These are phyloP conservation scores for Elsinoe perseae DNA, from an alignment of 2,329 filamentous ascomycete genomes.

Conservation along the genomic window DNA sequence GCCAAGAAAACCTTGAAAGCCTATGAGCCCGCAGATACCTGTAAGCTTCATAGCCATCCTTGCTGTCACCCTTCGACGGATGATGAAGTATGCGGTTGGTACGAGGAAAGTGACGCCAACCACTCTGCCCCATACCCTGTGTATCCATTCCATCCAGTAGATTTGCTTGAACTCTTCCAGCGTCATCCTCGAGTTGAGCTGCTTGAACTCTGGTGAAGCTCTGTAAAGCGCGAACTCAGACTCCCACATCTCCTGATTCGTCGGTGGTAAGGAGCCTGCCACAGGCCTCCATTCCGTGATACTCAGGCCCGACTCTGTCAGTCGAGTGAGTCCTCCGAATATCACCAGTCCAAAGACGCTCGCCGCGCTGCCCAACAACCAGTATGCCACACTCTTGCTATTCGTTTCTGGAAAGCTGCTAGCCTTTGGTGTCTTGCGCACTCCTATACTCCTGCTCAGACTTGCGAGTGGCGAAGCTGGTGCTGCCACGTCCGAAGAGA, in stretches of 20 bases:
- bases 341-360: constrained; percentile 97
- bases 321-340: constrained; percentile 82
- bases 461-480: constrained; percentile 27
- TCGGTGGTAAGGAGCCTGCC: constrained; percentile 80
- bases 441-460: constrained; percentile 27
- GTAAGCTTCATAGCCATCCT: constrained; percentile 69
- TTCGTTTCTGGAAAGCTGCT: constrained; percentile 53
- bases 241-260: constrained; percentile 75
- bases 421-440: constrained; percentile 16
- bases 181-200: constrained; percentile 88
- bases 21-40: constrained; percentile 82
- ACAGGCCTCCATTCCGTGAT: constrained; percentile 99
- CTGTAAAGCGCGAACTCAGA: constrained; percentile 89
- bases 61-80: constrained; percentile 65
- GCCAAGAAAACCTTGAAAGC: constrained; percentile 88
- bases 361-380: constrained; percentile 82
- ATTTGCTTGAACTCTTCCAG: constrained; percentile 95
- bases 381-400: constrained; percentile 75
- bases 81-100: constrained; percentile 81
- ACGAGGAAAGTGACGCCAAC: constrained; percentile 85
- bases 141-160: constrained; percentile 99
- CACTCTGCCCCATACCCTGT: constrained; percentile 87
- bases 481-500: constrained; percentile 18
- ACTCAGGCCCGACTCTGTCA: constrained; percentile 93
- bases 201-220: constrained; percentile 82